These are phyloP conservation scores for Heritiera fomes DNA, from an alignment of 345 rosid genomes.

Conservation along the genomic window DNA sequence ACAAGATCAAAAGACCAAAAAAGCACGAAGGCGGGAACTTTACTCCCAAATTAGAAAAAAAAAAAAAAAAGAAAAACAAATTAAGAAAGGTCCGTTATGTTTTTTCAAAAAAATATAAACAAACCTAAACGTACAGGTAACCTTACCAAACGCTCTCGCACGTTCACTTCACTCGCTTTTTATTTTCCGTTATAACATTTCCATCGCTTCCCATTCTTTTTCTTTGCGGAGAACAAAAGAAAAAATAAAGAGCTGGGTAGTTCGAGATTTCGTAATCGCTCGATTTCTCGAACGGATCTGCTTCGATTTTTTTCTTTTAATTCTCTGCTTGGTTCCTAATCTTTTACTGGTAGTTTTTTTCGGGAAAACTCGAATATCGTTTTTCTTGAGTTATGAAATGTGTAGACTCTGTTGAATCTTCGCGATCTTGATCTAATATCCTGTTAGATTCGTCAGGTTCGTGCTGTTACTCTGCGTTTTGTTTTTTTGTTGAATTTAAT, in stretches of 20 bases:
- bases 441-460: slow-evolving; percentile 28
- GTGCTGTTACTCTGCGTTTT: slow-evolving; percentile 13
- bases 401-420: not conserved
- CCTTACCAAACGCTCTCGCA: no score
- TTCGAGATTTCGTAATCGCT: slow-evolving; percentile 4
- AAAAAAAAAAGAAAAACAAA: not conserved
- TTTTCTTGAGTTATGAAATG: not conserved
- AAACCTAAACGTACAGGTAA: no score
- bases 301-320: not conserved
- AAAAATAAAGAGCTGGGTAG: not conserved
- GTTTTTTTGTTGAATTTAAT: slow-evolving; percentile 19
- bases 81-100: not conserved
- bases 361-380: not conserved
- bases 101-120: no score
- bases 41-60: not conserved
- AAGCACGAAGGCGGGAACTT: slow-evolving; percentile 19
- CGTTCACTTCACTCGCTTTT: not conserved
- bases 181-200: not conserved
- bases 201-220: not conserved
- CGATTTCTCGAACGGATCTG: slow-evolving; percentile 16
- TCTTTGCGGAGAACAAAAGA: not conserved
- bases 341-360: not conserved
- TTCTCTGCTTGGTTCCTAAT: not conserved
- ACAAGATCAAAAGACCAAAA: not conserved
- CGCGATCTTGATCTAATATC: slow-evolving; percentile 4